These are phyloP conservation scores for Penstemon barbatus DNA, from an alignment of 257 asterid species.

Conservation along the genomic window DNA sequence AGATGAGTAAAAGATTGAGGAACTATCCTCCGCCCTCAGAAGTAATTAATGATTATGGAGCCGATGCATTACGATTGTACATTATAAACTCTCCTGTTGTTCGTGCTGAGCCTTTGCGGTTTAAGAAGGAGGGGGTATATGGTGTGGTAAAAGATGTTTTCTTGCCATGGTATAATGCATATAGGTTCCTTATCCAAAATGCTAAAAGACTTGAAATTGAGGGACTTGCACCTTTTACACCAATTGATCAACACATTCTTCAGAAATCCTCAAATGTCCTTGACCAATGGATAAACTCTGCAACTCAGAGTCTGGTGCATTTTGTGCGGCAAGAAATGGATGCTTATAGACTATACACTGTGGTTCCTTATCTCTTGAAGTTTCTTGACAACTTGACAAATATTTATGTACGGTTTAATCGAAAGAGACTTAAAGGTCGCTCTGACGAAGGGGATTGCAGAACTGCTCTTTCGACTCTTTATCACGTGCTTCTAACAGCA, in stretches of 20 bases:
- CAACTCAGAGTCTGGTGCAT: slow-evolving; percentile 90
- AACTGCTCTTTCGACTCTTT: slow-evolving; percentile 92
- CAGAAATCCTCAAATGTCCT: slow-evolving; percentile 83
- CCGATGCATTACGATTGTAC: slow-evolving; percentile 91
- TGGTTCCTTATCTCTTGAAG: slow-evolving; percentile 86
- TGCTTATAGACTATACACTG: slow-evolving; percentile 92
- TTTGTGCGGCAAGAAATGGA: slow-evolving; percentile 96
- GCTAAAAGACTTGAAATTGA: slow-evolving; percentile 92
- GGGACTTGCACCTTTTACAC: slow-evolving; percentile 77
- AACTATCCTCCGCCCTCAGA: slow-evolving; percentile 95
- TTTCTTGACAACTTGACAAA: slow-evolving; percentile 90
- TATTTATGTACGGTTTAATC: slow-evolving; percentile 88
- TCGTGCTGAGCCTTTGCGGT: slow-evolving; percentile 96
- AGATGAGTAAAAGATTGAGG: slow-evolving; percentile 94
- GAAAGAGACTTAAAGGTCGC: slow-evolving; percentile 95
- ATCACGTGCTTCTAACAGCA: slow-evolving; percentile 80
- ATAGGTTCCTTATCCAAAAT: slow-evolving; percentile 95
- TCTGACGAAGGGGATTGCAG: slow-evolving; percentile 90
- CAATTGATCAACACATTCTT: slow-evolving; percentile 65
- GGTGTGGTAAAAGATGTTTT: slow-evolving; percentile 90
- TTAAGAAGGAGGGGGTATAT: slow-evolving; percentile 89
- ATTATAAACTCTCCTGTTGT: slow-evolving; percentile 97
- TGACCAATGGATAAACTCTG: slow-evolving; percentile 95
- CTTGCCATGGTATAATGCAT: slow-evolving; percentile 99
- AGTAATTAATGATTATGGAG: slow-evolving; percentile 93